Evolutionary conservation across 2,329 filamentous ascomycete genomes (phyloP).

Genomic region (Boeremia exigua): DNA sequence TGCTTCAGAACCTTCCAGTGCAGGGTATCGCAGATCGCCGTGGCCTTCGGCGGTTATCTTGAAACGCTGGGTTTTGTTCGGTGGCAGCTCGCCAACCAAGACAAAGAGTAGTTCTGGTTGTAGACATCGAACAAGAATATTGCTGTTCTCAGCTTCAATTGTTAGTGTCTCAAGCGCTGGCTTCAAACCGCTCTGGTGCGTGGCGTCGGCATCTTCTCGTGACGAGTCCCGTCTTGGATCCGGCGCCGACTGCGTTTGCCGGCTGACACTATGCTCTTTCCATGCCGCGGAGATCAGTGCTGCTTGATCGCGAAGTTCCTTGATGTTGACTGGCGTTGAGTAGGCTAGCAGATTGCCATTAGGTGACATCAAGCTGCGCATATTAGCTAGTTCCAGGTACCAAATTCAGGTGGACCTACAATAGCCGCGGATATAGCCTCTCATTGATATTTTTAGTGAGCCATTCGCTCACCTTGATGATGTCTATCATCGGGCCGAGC

Average conservation of each 20-base stretch:
- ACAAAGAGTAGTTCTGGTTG: constrained; percentile 56
- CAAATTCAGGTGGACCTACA: constrained; percentile 36
- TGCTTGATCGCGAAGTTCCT: constrained; percentile 57
- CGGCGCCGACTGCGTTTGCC: constrained; percentile 22
- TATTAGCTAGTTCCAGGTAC: constrained; percentile 12
- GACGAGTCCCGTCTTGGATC: constrained; percentile 18
- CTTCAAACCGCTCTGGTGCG: constrained; percentile 20
- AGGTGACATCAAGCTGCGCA: constrained; percentile 55
- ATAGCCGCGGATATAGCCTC: constrained; percentile 53
- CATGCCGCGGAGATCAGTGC: constrained; percentile 57
- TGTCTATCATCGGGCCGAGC: constrained; percentile 50
- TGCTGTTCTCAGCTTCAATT: constrained; percentile 54
- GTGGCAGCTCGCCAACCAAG: constrained; percentile 56
- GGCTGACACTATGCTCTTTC: constrained; percentile 51
- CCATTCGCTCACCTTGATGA: constrained; percentile 52
- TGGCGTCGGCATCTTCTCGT: constrained; percentile 12
- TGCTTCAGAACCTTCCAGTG: constrained; percentile 14
- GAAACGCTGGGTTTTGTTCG: constrained; percentile 46
- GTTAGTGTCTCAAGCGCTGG: constrained; percentile 52
- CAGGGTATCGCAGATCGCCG: constrained; percentile 50
- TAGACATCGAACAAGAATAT: constrained; percentile 55
- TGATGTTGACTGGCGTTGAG: constrained; percentile 56
- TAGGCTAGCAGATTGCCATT: constrained; percentile 59
- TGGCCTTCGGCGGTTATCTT: constrained; percentile 53
- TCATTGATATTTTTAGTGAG: constrained; percentile 54